Evolutionary conservation across 345 rosid genomes (phyloP).

Genomic region (Salix caprea): DNA sequence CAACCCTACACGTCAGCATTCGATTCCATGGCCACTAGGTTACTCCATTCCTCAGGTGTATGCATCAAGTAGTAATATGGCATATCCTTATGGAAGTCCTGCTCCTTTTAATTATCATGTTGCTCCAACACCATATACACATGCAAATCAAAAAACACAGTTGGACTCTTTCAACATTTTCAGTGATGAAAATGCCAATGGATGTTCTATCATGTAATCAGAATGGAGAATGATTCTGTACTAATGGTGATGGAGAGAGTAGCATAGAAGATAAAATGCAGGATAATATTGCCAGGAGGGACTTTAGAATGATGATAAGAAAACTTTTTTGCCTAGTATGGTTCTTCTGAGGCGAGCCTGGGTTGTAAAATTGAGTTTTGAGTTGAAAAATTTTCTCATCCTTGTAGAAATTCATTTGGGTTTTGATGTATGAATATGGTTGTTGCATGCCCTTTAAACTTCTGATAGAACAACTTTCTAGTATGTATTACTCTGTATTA

Average conservation of each 20-base stretch:
- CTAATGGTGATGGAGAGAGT: neutral
- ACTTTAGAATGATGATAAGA: neutral
- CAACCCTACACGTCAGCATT: conserved; percentile 7
- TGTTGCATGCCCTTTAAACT: too few relatives aligned
- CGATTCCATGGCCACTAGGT: conserved; percentile 6
- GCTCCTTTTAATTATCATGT: conserved; percentile 2
- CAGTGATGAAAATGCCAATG: conserved; percentile 22
- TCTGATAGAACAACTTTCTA: too few relatives aligned
- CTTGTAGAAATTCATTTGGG: too few relatives aligned
- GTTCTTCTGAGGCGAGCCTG: too few relatives aligned
- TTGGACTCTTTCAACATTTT: conserved; percentile 14
- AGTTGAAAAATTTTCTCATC: too few relatives aligned
- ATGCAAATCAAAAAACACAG: neutral
- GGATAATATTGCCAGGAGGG: neutral
- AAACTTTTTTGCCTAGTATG: neutral
- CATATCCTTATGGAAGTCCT: conserved; percentile 7
- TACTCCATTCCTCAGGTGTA: conserved; percentile 1
- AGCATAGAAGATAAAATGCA: neutral
- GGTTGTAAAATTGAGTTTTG: too few relatives aligned
- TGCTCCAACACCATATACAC: neutral
- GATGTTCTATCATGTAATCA: conserved; percentile 19
- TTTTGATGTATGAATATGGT: too few relatives aligned
- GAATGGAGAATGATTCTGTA: neutral
- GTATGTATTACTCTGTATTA: too few relatives aligned
- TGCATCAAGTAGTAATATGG: conserved; percentile 5